Evolutionary conservation across 2,329 filamentous ascomycete genomes (phyloP), one percentile per base, ranked within the genome.

Genomic region (Aspergillus persii): DNA sequence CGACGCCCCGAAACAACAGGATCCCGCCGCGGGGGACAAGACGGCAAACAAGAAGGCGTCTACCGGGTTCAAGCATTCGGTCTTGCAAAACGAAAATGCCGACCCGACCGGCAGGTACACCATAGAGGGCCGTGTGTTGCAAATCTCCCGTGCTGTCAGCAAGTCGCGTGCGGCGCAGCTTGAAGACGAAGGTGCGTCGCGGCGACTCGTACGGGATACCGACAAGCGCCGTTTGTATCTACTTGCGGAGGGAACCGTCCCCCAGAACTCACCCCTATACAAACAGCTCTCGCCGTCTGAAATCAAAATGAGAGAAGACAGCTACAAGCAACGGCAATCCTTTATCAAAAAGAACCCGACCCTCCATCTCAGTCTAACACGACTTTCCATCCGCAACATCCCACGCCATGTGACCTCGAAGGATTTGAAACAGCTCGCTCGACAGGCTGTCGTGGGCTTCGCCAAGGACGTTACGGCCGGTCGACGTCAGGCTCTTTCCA

Each of bases 381-480:
- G 95, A 69, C 85, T 99, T 33, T 94, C 94, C 1, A 81, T 99
- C 57, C 91, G 95, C 67, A 99, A 99, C 72, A 84, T 99, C 4
- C 95, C 95, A 2, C 87, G 90, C 63, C 87, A 89, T 71, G 82
- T 97, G 63, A 88, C 84, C 27, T 90, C 91, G 27, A 98, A 96
- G 76, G 90, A 91, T 56, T 83, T 99, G 53, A 99, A 99, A 75
- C 89, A 91, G 47, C 84, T 99, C 50, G 95, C 95, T 9, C 87
- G 95, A 64, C 86, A 95, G 74, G 95, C 91, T n/a, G 86, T 97
- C 11, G 95, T 98, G 52, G 93, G 92, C 0, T 99, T 99, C 70
- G 93, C 95, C 46, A 89, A 83, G 61, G 95, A 99, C 69, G 92
- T 94, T 65, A 96, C 93, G 73, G 83, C 82, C 30, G 91, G 91